Percentiles rank a stretch among this genome's conserved stretches.
Evolutionary conservation across 140 eudicot genomes (phyloP).

Genomic region (Flaveria floridana): DNA sequence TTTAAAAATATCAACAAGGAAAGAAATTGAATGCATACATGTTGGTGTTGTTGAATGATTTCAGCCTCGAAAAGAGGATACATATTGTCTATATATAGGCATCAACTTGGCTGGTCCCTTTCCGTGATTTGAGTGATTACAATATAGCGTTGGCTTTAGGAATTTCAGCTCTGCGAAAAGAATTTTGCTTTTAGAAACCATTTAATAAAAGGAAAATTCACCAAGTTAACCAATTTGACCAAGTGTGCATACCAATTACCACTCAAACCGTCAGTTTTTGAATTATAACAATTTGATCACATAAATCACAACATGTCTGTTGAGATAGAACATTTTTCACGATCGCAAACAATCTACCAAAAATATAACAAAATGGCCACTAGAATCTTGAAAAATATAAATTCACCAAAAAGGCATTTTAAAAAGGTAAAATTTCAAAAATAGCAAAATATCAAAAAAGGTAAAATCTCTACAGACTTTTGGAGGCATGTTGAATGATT

Average conservation of each 20-base stretch:
- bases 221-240: neutral
- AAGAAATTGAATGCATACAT: constrained; percentile 6
- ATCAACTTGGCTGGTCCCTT: constrained; percentile 11
- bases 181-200: neutral
- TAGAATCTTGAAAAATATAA: neutral
- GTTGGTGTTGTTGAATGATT: constrained; percentile 2
- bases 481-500: neutral
- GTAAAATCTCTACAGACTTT: neutral
- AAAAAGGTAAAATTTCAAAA: neutral
- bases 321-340: neutral
- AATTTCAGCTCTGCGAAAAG: neutral
- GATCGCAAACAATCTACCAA: neutral
- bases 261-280: neutral
- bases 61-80: constrained; percentile 9
- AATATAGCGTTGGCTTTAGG: neutral
- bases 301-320: neutral
- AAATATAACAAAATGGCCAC: neutral
- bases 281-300: neutral
- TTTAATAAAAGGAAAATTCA: neutral
- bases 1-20: neutral
- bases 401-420: neutral
- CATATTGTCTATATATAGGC: constrained; percentile 2
- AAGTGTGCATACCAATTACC: neutral
- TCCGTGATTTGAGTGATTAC: neutral
- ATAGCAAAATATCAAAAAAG: neutral